Evolutionary conservation across 2,329 filamentous ascomycete genomes (phyloP).

Genomic region (Decorospora gaudefroyi): DNA sequence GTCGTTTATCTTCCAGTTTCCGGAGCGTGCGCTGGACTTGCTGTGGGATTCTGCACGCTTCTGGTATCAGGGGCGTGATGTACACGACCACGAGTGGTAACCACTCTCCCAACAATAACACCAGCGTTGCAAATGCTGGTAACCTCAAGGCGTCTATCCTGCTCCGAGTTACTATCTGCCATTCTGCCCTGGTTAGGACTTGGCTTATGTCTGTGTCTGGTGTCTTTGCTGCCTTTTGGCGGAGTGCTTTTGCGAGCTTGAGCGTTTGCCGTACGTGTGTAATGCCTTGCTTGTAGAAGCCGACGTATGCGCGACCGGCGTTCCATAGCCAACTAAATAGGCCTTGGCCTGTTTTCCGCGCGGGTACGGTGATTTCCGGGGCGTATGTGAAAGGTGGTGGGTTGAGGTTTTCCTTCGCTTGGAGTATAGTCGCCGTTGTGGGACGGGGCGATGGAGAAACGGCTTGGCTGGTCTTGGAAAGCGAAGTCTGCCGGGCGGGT

Average conservation of each 20-base stretch:
- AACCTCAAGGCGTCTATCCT: slow-evolving; percentile 75
- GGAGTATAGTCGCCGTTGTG: slow-evolving; percentile 10
- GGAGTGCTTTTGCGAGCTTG: slow-evolving; percentile 51
- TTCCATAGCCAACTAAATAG: slow-evolving; percentile 60
- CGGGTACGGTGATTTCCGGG: slow-evolving; percentile 67
- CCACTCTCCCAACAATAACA: slow-evolving; percentile 82
- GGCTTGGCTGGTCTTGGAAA: no score
- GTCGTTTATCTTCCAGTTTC: slow-evolving; percentile 54
- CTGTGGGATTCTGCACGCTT: slow-evolving; percentile 78
- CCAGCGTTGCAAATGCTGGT: slow-evolving; percentile 74
- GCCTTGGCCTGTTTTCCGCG: slow-evolving; percentile 54
- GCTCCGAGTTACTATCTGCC: slow-evolving; percentile 70
- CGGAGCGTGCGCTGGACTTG: slow-evolving; percentile 67
- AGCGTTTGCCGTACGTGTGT: slow-evolving; percentile 73
- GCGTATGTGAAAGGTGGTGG: slow-evolving; percentile 74
- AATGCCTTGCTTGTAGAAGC: slow-evolving; percentile 87
- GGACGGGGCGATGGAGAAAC: no score
- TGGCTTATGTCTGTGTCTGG: slow-evolving; percentile 7
- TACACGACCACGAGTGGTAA: slow-evolving; percentile 77
- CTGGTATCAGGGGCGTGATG: slow-evolving; percentile 73
- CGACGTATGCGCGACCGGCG: slow-evolving; percentile 73
- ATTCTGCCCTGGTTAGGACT: slow-evolving; percentile 65
- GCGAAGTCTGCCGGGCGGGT: not conserved
- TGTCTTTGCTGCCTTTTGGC: slow-evolving; percentile 42
- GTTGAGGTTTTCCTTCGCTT: slow-evolving; percentile 58